Percentiles rank a stretch among this genome's conserved stretches.
Conservation (phyloP, 768 basidiomycete genomes). For the Neoboletus subvelutipes region DNA sequence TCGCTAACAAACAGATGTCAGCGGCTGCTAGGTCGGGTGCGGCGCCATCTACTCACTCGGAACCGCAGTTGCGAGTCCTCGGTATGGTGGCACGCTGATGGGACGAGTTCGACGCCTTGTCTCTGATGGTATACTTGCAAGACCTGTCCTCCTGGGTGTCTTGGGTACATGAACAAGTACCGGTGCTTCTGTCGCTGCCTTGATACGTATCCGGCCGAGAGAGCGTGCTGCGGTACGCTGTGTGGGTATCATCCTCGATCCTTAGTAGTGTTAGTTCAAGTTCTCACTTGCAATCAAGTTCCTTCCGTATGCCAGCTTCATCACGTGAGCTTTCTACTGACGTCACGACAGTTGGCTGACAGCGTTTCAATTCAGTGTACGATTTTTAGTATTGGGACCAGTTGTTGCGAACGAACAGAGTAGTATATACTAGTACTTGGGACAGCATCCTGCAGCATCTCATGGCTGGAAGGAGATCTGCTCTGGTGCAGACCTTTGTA, state of each 20-base stretch:
- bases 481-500: too few species aligned
- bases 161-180: conserved; percentile 5
- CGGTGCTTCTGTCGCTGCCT: conserved; percentile 9
- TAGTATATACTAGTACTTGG: too few species aligned
- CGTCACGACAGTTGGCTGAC: too few species aligned
- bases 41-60: conserved; percentile 15
- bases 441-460: too few species aligned
- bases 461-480: too few species aligned
- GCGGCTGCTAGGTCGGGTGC: neutral
- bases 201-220: conserved; percentile 21
- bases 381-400: too few species aligned
- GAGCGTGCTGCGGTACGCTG: conserved; percentile 29
- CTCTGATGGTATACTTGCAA: conserved; percentile 3
- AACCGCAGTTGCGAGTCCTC: conserved; percentile 19
- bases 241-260: conserved; percentile 31
- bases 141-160: conserved; percentile 8
- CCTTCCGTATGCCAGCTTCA: conserved; percentile 2
- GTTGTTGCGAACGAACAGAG: too few species aligned
- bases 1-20: conserved; percentile 1
- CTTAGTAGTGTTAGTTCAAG: neutral
- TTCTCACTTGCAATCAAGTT: conserved; percentile 14
- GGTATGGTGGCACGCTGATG: neutral
- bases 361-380: too few species aligned
- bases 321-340: neutral
- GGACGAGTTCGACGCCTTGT: neutral